A percentile compares a stretch with the other conserved stretches of the same genome.
Evolutionary conservation across 352 stramenopile species (phyloP).

Genomic region (Globisporangium solare): DNA sequence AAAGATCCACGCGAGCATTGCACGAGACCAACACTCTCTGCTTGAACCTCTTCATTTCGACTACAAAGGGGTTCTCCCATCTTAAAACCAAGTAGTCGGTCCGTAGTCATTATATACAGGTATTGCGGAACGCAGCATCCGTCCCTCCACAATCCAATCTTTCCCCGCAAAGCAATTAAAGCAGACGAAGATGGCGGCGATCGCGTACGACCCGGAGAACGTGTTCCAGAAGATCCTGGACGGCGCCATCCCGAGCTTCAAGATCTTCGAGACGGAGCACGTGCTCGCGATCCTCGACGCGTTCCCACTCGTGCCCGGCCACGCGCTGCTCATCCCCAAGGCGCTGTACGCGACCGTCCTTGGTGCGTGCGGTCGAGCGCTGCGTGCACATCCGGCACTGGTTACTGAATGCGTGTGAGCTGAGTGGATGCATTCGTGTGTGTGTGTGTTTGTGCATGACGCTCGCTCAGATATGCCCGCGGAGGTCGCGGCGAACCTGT

Average conservation of each 20-base stretch:
- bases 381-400: background rate
- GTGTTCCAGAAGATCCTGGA: slow-evolving; percentile 84
- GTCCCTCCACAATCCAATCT: background rate
- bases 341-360: slow-evolving; percentile 60
- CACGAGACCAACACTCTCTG: too few species aligned
- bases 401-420: too few species aligned
- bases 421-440: too few species aligned
- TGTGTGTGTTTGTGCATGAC: background rate
- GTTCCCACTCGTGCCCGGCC: slow-evolving; percentile 61
- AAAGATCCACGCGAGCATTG: too few species aligned
- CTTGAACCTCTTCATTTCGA: too few species aligned
- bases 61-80: too few species aligned
- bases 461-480: slow-evolving; percentile 49
- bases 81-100: too few species aligned
- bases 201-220: slow-evolving; percentile 69
- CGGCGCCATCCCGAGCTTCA: slow-evolving; percentile 67
- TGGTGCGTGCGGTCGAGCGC: slow-evolving; percentile 16
- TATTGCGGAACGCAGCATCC: too few species aligned
- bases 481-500: slow-evolving; percentile 63
- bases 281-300: slow-evolving; percentile 80
- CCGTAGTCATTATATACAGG: too few species aligned
- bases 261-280: slow-evolving; percentile 86
- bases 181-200: slow-evolving; percentile 23
- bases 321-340: slow-evolving; percentile 77
- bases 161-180: background rate